Base-by-base conservation (phyloP, 2,329 filamentous ascomycete genomes). In the Botryosphaeria dothidea region DNA sequence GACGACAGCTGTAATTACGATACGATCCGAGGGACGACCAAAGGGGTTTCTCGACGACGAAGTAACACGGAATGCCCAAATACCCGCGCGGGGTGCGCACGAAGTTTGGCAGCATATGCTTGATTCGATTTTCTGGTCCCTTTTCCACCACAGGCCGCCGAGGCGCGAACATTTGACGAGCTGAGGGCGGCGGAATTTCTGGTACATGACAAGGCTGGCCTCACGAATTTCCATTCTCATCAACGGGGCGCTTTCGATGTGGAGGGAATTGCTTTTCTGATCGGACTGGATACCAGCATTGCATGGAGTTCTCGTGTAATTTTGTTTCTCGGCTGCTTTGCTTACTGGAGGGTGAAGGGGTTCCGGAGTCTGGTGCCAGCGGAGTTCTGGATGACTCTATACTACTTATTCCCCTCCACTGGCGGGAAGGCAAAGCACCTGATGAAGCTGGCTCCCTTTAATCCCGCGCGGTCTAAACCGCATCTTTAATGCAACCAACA, bases 261-360 rank as follows among this genome's bases (percentile, higher is more conserved):
- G 48, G 36, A 45, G 17, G 34, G 36, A 54, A 36, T 43, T 63
- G 27, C 27, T 17, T 21, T 48, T 61, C 25, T 46, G 34, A 34
- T 63, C 38, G 36, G 61, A 60, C 56, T 60, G 61, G 61, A 63
- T 63, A 63, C 61, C 61, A 63, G 61, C 61, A 63, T 54, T 63
- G 61, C 61, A 54, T 45, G 61, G 61, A 63, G 61, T 63, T 63
- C 60, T 54, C 46, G 61, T 63, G 61, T 63, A 34, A 9, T 23
- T 62, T 63, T 54, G 34, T 54, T 63, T 60, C 56, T 48, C 41
- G 56, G 56, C 56, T 48, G 56, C 56, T 60, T 34, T 60, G 56
- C 56, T 60, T 34, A 52, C 27, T 41, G 31, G 56, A 17, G 34
- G 56, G 41, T 21, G 41, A 25, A 19, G 34, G 27, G 38, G 25